Evolutionary conservation across 345 rosid species (phyloP).

Genomic region (Excoecaria cochinchinensis): DNA sequence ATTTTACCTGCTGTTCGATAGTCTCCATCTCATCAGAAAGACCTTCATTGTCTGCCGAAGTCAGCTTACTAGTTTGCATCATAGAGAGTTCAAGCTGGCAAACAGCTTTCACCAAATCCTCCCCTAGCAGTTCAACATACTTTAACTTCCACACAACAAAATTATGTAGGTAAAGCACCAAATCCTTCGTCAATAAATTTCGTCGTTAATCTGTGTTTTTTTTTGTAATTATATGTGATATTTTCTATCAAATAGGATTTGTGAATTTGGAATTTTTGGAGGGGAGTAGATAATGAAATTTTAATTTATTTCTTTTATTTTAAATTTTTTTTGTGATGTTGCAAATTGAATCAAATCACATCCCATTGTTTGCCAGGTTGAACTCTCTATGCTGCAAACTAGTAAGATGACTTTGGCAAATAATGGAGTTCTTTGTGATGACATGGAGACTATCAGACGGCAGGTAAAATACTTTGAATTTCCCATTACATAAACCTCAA

Average conservation of each 20-base stretch:
- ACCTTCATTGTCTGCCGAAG: constrained; percentile 43
- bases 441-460: constrained; percentile 72
- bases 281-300: too few species aligned
- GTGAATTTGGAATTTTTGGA: too few species aligned
- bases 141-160: constrained; percentile 90
- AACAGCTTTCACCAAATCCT: constrained; percentile 84
- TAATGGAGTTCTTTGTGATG: constrained; percentile 51
- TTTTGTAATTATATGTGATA: too few species aligned
- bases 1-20: constrained; percentile 64
- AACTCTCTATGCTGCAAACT: constrained; percentile 82
- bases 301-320: too few species aligned
- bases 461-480: constrained; percentile 46
- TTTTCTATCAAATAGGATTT: too few species aligned
- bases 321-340: too few species aligned
- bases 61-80: constrained; percentile 73
- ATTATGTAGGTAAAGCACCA: constrained; percentile 77
- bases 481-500: background rate
- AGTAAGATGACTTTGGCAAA: constrained; percentile 62
- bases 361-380: constrained; percentile 96
- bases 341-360: too few species aligned
- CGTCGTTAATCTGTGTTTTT: too few species aligned
- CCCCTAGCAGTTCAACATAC: constrained; percentile 77
- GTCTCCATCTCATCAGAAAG: constrained; percentile 81
- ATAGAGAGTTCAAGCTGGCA: constrained; percentile 95
- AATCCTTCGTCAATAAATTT: too few species aligned